These are phyloP conservation scores for Clarireedia sp. DNA, from an alignment of 2,329 filamentous ascomycete genomes.

Conservation along the genomic window DNA sequence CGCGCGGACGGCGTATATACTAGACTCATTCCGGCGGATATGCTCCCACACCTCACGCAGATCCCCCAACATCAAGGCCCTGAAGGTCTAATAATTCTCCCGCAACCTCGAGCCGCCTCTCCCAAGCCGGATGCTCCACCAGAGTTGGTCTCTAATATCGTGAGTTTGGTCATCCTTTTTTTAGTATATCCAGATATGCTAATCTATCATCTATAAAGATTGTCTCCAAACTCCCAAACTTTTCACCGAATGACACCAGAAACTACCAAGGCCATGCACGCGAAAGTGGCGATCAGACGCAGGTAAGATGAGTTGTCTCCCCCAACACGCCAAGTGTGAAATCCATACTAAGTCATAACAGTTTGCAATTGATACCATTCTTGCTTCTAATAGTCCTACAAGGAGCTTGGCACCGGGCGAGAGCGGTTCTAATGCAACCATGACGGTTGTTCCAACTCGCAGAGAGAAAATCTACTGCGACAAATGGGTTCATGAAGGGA, in stretches of 20 bases:
- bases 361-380: slow-evolving; percentile 6
- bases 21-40: slow-evolving; percentile 47
- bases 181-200: neutral
- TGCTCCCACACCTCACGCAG: slow-evolving; percentile 34
- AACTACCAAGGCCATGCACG: neutral
- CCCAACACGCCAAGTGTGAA: neutral
- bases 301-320: neutral
- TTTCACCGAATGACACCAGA: neutral
- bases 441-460: neutral
- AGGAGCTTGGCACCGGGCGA: neutral
- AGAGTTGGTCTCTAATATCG: slow-evolving; percentile 17
- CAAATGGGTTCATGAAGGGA: slow-evolving; percentile 80
- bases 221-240: neutral
- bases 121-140: slow-evolving; percentile 11
- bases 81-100: slow-evolving; percentile 28
- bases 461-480: slow-evolving; percentile 69
- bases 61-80: slow-evolving; percentile 26
- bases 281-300: neutral
- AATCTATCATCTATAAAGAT: neutral
- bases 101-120: slow-evolving; percentile 14
- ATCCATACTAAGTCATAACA: neutral
- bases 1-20: slow-evolving; percentile 47
- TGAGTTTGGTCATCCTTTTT: slow-evolving; percentile 8
- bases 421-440: neutral
- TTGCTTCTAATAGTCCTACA: neutral